Conservation (phyloP, 169 alveolate genomes). For the Cryptosporidium sp. region DNA sequence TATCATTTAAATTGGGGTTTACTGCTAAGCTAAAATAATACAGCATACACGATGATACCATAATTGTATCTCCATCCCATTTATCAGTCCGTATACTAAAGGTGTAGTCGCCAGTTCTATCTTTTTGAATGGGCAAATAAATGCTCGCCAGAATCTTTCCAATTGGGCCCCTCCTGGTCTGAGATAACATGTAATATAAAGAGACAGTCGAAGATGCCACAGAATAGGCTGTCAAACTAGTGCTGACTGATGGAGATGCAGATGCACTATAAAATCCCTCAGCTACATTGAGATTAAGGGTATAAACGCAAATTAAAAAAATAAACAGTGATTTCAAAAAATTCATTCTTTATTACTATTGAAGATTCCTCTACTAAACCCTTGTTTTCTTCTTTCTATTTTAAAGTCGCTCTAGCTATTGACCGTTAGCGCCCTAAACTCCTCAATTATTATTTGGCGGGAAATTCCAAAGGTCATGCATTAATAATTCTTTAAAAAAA, state of each 20-base stretch:
- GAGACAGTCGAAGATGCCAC: slow-evolving; percentile 39
- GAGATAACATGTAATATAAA: slow-evolving; percentile 59
- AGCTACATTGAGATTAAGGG: not conserved
- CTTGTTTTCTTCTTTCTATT: not conserved
- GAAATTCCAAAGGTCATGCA: not conserved
- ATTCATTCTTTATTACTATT: not conserved
- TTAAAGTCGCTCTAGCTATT: not conserved
- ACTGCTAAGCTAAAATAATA: slow-evolving; percentile 59
- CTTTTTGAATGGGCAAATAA: slow-evolving; percentile 34
- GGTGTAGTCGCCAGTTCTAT: slow-evolving; percentile 41
- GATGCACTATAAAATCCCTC: slow-evolving; percentile 61
- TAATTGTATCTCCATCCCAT: slow-evolving; percentile 70
- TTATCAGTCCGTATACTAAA: slow-evolving; percentile 22
- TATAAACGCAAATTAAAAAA: not conserved
- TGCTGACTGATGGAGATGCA: slow-evolving; percentile 71
- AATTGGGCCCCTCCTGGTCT: slow-evolving; percentile 37
- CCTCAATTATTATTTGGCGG: not conserved
- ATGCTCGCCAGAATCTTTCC: slow-evolving; percentile 62
- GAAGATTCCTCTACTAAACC: not conserved
- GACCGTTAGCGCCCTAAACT: not conserved
- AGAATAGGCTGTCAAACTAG: slow-evolving; percentile 50
- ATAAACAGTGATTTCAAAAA: not conserved
- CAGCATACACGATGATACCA: slow-evolving; percentile 54
- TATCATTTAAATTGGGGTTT: slow-evolving; percentile 33
- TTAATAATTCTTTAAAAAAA: not conserved